Evolutionary conservation across 805 yeast species (phyloP).

Genomic region (Candida verbasci): DNA sequence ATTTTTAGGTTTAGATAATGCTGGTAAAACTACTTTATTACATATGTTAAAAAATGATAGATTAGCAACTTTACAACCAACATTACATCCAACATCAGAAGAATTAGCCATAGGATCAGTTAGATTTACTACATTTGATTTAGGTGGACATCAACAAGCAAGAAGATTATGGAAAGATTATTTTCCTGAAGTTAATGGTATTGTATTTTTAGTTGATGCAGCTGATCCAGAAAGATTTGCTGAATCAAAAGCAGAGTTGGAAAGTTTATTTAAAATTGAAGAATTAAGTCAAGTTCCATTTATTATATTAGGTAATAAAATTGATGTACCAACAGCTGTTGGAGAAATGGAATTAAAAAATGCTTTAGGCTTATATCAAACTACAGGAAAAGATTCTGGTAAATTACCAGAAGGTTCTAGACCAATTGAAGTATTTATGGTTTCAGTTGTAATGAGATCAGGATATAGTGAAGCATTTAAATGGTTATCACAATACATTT

Average conservation of each 20-base stretch:
- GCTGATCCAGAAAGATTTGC: constrained; percentile 95
- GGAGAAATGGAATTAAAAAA: constrained; percentile 91
- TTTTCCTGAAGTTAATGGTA: constrained; percentile 98
- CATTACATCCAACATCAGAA: constrained; percentile 97
- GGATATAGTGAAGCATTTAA: constrained; percentile 98
- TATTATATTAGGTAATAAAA: constrained; percentile 92
- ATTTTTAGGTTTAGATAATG: constrained; percentile 45
- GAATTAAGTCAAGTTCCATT: constrained; percentile 89
- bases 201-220: constrained; percentile 93
- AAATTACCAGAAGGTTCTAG: constrained; percentile 68
- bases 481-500: constrained; percentile 96
- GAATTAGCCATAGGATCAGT: constrained; percentile 96
- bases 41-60: constrained; percentile 77
- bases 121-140: constrained; percentile 94
- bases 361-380: constrained; percentile 74
- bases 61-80: constrained; percentile 95
- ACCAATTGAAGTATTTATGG: constrained; percentile 96
- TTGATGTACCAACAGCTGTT: constrained; percentile 91
- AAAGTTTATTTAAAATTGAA: constrained; percentile 86
- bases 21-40: constrained; percentile 44
- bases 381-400: constrained; percentile 79
- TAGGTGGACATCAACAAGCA: constrained; percentile 98
- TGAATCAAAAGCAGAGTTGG: constrained; percentile 93
- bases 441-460: constrained; percentile 96
- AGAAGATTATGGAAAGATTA: constrained; percentile 99